Conservation (phyloP, 2,329 filamentous ascomycete genomes). For the Myriosclerotinia scirpicola region DNA sequence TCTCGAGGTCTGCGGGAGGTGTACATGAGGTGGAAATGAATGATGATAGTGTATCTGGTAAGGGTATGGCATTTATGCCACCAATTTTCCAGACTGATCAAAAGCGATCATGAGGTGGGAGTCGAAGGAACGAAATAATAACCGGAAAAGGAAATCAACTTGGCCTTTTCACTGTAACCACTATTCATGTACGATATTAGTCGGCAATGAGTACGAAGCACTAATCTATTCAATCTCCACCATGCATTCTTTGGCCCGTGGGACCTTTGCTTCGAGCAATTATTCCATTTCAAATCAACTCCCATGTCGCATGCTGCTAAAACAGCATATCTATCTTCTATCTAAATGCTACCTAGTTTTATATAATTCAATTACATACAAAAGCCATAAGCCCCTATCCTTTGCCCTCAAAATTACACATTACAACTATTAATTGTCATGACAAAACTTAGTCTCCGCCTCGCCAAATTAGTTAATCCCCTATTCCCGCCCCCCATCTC, state of each 20-base stretch:
- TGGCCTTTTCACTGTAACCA: neutral
- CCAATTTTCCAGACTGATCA: conserved; percentile 39
- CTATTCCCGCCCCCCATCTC: neutral
- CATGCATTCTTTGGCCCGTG: neutral
- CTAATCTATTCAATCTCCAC: neutral
- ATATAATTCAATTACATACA: neutral
- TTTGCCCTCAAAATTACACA: neutral
- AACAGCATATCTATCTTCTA: neutral
- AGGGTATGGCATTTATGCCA: conserved; percentile 43
- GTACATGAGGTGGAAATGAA: conserved; percentile 38
- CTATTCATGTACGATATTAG: conserved; percentile 11
- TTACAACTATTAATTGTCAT: neutral
- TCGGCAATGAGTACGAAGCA: neutral
- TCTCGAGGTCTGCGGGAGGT: conserved; percentile 63
- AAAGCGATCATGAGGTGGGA: conserved; percentile 9
- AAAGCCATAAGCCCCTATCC: neutral
- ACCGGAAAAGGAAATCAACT: neutral
- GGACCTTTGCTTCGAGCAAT: neutral
- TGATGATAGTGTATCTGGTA: conserved; percentile 32
- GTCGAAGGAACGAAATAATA: neutral
- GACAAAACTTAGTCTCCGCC: neutral
- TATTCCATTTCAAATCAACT: neutral
- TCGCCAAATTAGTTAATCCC: neutral
- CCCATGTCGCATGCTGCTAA: neutral
- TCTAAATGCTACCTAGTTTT: neutral